Percentiles rank a stretch among this genome's conserved stretches.
Conservation (phyloP, 192 early-diverging fungal genomes). For the Umbelopsis sp. region DNA sequence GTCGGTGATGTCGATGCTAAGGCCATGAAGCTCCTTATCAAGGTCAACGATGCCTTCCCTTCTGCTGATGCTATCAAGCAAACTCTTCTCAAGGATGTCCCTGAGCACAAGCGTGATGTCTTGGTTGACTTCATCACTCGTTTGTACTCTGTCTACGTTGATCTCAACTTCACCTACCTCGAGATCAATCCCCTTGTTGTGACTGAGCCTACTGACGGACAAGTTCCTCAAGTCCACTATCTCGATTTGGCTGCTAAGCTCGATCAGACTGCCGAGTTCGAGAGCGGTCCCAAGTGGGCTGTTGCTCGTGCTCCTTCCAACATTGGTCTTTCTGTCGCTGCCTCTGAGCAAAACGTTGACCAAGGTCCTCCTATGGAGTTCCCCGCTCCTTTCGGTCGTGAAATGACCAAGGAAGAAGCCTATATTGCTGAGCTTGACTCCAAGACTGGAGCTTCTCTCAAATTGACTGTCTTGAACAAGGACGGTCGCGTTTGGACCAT, state of each 20-base stretch:
- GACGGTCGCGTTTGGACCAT: constrained; percentile 98
- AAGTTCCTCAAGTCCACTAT: constrained; percentile 78
- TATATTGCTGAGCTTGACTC: constrained; percentile 97
- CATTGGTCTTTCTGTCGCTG: constrained; percentile 43
- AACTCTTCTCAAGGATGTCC: constrained; percentile 71
- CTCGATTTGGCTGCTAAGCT: constrained; percentile 98
- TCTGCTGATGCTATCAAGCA: constrained; percentile 63
- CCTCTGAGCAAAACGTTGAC: constrained; percentile 51
- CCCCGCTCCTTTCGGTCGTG: constrained; percentile 97
- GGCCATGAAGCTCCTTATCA: constrained; percentile 83
- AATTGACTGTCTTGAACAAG: constrained; percentile 96
- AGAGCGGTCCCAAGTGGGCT: constrained; percentile 96
- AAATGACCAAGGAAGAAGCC: constrained; percentile 94
- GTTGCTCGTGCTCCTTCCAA: constrained; percentile 71
- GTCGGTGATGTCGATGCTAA: constrained; percentile 99
- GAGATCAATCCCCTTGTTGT: constrained; percentile 99
- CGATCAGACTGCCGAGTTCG: constrained; percentile 98
- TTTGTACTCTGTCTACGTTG: constrained; percentile 93
- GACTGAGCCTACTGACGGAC: constrained; percentile 62
- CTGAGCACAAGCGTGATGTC: constrained; percentile 67
- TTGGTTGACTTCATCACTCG: constrained; percentile 91
- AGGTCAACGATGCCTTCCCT: constrained; percentile 80
- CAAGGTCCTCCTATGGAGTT: constrained; percentile 92
- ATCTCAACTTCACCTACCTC: constrained; percentile 98
- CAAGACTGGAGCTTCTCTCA: constrained; percentile 98